Evolutionary conservation across 2,329 filamentous ascomycete genomes (phyloP), one percentile per base, ranked within the genome.

Genomic region (Aspergillus proliferans): DNA sequence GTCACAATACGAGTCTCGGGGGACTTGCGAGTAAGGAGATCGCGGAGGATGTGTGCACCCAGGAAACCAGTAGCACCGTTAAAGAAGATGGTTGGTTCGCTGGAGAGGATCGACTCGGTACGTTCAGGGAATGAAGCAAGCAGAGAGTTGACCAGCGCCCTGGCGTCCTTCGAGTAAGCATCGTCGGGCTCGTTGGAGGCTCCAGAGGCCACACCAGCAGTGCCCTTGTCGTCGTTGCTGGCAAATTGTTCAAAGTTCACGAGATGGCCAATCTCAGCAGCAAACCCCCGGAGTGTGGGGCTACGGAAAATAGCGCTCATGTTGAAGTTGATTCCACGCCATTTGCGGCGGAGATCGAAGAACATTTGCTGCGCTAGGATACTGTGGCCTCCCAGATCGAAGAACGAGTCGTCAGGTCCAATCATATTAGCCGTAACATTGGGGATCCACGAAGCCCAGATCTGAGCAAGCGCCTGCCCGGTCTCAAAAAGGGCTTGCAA

Each of bases 21-120:
- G 14, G 71, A 71, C 8, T 74, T 72, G 21, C 85, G 76, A 36
- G 79, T 79, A 1, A 96, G 76, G 1, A 95, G 70, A 48, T 95
- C 88, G 48, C 80, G 80, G 28, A 94, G 73, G 9, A 96, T 75
- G 62, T 90, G 94, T 0, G 87, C 80, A 24, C 91, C 91, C 18
- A 96, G 71, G 75, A 96, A 96, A 2, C 91, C 91, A 4, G 91
- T 96, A 3, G 88, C 89, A 40, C 92, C 90, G 2, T 91, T 96
- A 4, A 96, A 72, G 67, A 96, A 87, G 9, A 93, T 77, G 0
- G 85, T 89, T 3, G 75, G 70, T 34, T 64, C 64, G 6, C 56
- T 56, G 24, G 63, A 53, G 12, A 69, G 61, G 30, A 74, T 59
- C 38, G 54, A 60, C 43, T 52, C 72, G 50, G 49, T 68, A 52